Conservation (phyloP, 495 filamentous ascomycete species). For the Trichoderma gamsii region DNA sequence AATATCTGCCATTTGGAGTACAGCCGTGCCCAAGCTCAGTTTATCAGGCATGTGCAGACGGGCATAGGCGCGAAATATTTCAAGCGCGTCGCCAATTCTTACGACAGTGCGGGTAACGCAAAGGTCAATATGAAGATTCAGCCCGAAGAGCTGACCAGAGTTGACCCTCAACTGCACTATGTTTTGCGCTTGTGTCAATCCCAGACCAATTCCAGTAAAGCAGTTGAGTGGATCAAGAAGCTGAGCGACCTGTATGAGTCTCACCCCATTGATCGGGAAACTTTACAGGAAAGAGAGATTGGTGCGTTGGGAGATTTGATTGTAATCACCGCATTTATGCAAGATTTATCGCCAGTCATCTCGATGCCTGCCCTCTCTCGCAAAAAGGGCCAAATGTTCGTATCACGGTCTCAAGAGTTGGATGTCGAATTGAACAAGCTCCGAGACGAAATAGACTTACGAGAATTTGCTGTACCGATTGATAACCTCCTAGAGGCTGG, state of each 20-base stretch:
- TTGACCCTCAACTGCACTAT: conserved; percentile 26
- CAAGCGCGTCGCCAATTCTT: conserved; percentile 25
- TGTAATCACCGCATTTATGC: conserved; percentile 26
- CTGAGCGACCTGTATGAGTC: conserved; percentile 23
- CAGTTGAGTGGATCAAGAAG: conserved; percentile 26
- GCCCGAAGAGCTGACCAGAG: conserved; percentile 23
- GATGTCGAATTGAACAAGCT: conserved; percentile 25
- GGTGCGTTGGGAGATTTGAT: conserved; percentile 26
- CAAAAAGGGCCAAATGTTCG: conserved; percentile 29
- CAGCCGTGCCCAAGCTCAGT: conserved; percentile 22
- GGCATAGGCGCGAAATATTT: conserved; percentile 27
- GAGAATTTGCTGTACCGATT: conserved; percentile 29
- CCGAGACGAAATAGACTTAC: conserved; percentile 29
- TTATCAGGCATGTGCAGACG: conserved; percentile 30
- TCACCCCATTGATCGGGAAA: conserved; percentile 18
- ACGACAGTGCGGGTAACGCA: conserved; percentile 26
- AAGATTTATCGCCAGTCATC: conserved; percentile 22
- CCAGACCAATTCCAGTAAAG: conserved; percentile 20
- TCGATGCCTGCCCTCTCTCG: conserved; percentile 25
- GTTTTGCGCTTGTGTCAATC: conserved; percentile 31
- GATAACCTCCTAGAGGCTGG: conserved; percentile 33
- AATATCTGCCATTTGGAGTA: conserved; percentile 37
- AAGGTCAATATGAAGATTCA: conserved; percentile 29
- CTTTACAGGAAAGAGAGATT: conserved; percentile 21
- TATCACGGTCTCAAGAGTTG: conserved; percentile 24